Evolutionary conservation across 2,329 filamentous ascomycete genomes (phyloP).

Genomic region (Sporothrix phasma): DNA sequence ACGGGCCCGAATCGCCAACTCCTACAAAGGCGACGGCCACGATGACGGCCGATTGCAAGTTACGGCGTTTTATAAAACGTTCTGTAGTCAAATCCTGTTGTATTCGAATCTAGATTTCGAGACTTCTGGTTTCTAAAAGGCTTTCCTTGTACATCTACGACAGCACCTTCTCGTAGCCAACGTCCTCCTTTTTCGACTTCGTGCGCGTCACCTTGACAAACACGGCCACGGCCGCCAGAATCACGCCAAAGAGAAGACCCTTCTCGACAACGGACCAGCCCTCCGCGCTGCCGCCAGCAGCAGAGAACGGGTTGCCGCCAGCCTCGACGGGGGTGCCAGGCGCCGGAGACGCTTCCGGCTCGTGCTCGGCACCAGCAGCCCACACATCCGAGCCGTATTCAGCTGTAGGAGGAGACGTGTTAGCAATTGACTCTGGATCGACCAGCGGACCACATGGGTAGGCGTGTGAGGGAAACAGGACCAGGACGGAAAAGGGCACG

Average conservation of each 20-base stretch:
- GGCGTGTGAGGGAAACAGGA: conserved; percentile 7
- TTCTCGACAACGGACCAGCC: conserved; percentile 40
- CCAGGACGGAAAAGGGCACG: background rate
- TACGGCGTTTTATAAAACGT: no score
- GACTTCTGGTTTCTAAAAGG: background rate
- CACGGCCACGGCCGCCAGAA: conserved; percentile 36
- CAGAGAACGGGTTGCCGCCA: conserved; percentile 8
- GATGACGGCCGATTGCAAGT: no score
- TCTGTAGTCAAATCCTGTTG: no score
- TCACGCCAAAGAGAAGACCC: conserved; percentile 39
- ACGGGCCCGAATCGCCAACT: background rate
- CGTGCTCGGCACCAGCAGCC: conserved; percentile 28
- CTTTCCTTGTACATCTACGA: conserved; percentile 23
- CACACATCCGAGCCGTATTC: conserved; percentile 30
- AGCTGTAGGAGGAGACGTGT: conserved; percentile 22
- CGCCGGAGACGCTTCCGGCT: conserved; percentile 19
- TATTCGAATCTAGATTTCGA: background rate
- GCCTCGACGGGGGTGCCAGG: background rate
- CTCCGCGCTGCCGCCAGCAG: conserved; percentile 21
- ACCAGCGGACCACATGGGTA: conserved; percentile 5
- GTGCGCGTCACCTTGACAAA: conserved; percentile 35
- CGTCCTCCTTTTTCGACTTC: conserved; percentile 22
- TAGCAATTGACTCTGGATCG: conserved; percentile 19
- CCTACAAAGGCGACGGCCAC: background rate
- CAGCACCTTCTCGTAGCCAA: conserved; percentile 36